Base-by-base conservation (phyloP, 2,329 filamentous ascomycete species). In the Aspergillus flavus region DNA sequence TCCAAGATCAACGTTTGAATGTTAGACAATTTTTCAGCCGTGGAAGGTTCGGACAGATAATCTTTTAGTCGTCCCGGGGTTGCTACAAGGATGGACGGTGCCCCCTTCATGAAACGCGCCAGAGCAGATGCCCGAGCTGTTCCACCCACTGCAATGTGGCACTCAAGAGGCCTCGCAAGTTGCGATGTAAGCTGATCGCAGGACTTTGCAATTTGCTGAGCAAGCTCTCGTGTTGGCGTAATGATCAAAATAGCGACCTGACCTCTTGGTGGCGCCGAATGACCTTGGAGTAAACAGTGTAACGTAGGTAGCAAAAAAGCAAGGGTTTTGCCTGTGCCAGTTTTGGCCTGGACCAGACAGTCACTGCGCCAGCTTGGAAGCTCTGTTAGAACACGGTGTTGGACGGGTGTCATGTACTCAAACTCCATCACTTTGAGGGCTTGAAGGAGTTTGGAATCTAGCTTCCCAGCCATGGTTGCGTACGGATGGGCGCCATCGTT, bases 301-400 rank as follows among this genome's bases (percentile, higher is more conserved):
- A 84, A 72, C 2, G 81, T 78, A 6, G 82, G 82, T 1, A 83
- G 76, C 23, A 83, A 71, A 63, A 84, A 84, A 9, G 81, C 81
- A 26, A 82, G 73, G 5, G 82, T 84, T 68, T 84, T 84, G 60
- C 82, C 82, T 1, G 82, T 84, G 5, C 82, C 82, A 0, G 82
- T 84, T 67, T 82, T 83, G 39, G 81, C 81, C 66, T 85, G 84
- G 36, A 85, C 85, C 39, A 86, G 79, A 65, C 83, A 85, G 69
- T 86, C 84, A 54, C 80, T 80, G 45, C 78, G 78, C 72, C 81
- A 80, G 45, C 72, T 77, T 9, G 83, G 83, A 30, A 86, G 76
- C 64, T 84, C 80, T 3, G 76, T 81, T 61, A 86, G 73, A 6
- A 85, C 83, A 70, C 82, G 82, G 57, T 84, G 79, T 68, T 86